These are phyloP conservation scores for Rhododendron molle DNA, from an alignment of 148 eudicot species.

Conservation along the genomic window DNA sequence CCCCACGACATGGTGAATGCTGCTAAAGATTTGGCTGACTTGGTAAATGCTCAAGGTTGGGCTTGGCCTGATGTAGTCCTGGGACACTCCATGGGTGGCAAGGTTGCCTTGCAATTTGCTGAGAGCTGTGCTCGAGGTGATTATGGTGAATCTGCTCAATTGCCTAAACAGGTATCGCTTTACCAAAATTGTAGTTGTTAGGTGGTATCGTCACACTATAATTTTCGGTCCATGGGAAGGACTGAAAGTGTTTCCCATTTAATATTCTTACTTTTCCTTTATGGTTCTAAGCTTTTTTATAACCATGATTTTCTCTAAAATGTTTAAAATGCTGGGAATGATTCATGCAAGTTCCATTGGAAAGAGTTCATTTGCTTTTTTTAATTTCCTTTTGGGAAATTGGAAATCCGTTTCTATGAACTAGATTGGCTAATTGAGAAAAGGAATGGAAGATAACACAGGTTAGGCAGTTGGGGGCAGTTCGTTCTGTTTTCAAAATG, in stretches of 20 bases:
- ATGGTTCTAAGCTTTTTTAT: not conserved
- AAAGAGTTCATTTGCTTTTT: not conserved
- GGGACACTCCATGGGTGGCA: slow-evolving; percentile 97
- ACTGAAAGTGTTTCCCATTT: not conserved
- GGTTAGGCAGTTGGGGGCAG: not conserved
- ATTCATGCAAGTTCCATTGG: not conserved
- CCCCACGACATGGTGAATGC: slow-evolving; percentile 82
- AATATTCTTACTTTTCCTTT: not conserved
- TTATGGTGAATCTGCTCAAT: slow-evolving; percentile 51
- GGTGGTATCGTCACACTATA: not conserved
- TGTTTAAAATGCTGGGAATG: not conserved
- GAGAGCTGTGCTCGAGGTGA: slow-evolving; percentile 60
- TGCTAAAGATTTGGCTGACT: slow-evolving; percentile 80
- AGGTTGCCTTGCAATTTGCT: slow-evolving; percentile 82
- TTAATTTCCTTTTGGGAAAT: not conserved
- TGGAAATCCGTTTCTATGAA: not conserved
- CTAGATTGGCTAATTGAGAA: not conserved
- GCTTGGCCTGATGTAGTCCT: slow-evolving; percentile 87
- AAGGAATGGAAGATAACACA: not conserved
- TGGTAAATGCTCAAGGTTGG: slow-evolving; percentile 77
- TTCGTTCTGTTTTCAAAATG: not conserved
- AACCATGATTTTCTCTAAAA: not conserved
- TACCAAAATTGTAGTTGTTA: not conserved
- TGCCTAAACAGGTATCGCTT: slow-evolving; percentile 79
- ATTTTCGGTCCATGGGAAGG: not conserved